These are phyloP conservation scores for Eucalyptus curtisii DNA, from an alignment of 345 rosid genomes.

Conservation along the genomic window DNA sequence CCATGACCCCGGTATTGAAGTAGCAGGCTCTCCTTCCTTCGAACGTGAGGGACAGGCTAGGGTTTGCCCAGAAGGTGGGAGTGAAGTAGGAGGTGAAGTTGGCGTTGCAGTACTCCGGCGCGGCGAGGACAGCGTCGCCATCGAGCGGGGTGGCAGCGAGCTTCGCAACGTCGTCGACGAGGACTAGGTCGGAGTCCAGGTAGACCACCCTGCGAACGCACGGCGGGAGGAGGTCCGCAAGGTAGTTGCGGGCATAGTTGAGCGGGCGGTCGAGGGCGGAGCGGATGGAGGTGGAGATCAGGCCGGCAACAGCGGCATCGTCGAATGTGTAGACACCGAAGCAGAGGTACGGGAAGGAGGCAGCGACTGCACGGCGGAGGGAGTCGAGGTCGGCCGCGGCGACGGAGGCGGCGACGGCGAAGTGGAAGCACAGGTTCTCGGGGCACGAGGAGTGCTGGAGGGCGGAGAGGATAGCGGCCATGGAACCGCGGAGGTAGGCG, in stretches of 20 bases:
- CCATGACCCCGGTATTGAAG: slow-evolving; percentile 56
- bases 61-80: slow-evolving; percentile 8
- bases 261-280: slow-evolving; percentile 82
- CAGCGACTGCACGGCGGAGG: slow-evolving; percentile 42
- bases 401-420: slow-evolving; percentile 51
- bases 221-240: slow-evolving; percentile 55
- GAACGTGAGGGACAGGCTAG: slow-evolving; percentile 50
- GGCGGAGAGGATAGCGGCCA: slow-evolving; percentile 84
- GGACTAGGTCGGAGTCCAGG: slow-evolving; percentile 84
- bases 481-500: slow-evolving; percentile 83
- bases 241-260: slow-evolving; percentile 88
- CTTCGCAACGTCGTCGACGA: slow-evolving; percentile 79
- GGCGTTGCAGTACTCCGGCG: slow-evolving; percentile 91
- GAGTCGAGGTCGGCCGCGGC: slow-evolving; percentile 21
- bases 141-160: slow-evolving; percentile 54
- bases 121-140: slow-evolving; percentile 46
- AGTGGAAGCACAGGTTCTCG: slow-evolving; percentile 70
- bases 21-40: slow-evolving; percentile 31
- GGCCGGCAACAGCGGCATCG: slow-evolving; percentile 43
- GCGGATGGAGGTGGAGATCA: slow-evolving; percentile 85
- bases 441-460: slow-evolving; percentile 90
- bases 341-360: slow-evolving; percentile 78
- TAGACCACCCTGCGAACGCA: slow-evolving; percentile 80
- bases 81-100: slow-evolving; percentile 85
- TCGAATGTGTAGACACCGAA: slow-evolving; percentile 58